Conservation (phyloP, 495 filamentous ascomycete genomes). For the Durotheca rogersii region DNA sequence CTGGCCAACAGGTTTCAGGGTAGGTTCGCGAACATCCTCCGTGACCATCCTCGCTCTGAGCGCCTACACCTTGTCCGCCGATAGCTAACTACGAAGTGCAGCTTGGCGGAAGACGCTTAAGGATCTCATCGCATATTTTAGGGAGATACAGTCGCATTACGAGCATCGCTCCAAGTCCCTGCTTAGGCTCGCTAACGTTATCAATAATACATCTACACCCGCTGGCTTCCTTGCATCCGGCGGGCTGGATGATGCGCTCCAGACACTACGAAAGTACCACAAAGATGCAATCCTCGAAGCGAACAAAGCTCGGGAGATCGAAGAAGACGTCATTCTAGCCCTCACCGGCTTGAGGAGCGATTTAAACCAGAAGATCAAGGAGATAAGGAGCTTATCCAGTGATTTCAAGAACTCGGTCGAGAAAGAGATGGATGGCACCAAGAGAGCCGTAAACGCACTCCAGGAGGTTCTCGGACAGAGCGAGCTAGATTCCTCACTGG, state of each 20-base stretch:
- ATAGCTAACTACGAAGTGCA: conserved; percentile 37
- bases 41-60: neutral
- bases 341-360: conserved; percentile 84
- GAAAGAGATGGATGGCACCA: conserved; percentile 71
- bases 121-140: conserved; percentile 90
- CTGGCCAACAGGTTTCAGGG: conserved; percentile 88
- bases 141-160: conserved; percentile 88
- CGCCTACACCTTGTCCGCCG: neutral
- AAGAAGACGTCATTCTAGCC: conserved; percentile 84
- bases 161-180: conserved; percentile 82
- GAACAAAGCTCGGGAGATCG: conserved; percentile 87
- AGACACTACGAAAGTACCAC: conserved; percentile 79
- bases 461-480: conserved; percentile 76
- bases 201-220: conserved; percentile 77
- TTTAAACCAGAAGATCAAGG: conserved; percentile 92
- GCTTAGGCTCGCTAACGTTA: conserved; percentile 75
- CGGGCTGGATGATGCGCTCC: conserved; percentile 81
- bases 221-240: conserved; percentile 70
- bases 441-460: conserved; percentile 69
- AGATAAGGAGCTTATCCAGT: conserved; percentile 86
- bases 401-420: conserved; percentile 94
- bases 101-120: conserved; percentile 96
- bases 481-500: conserved; percentile 72
- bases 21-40: conserved; percentile 47
- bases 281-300: conserved; percentile 76